Percentiles rank a stretch among this genome's conserved stretches.
These are phyloP conservation scores for Eimeria mitis DNA, from an alignment of 169 alveolate genomes.

Conservation along the genomic window DNA sequence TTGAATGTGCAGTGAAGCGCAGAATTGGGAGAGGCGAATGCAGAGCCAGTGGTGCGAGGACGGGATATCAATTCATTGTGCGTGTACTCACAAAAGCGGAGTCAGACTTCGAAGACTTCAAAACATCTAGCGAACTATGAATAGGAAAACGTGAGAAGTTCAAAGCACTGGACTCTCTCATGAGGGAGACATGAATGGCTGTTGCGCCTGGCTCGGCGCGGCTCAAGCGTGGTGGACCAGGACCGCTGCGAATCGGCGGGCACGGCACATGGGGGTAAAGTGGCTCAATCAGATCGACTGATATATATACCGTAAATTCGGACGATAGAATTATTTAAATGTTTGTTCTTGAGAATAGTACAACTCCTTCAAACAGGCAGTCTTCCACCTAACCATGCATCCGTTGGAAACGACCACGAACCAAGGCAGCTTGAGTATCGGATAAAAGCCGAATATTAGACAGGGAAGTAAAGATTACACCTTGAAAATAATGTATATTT, in stretches of 20 bases:
- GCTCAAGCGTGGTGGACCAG: conserved; percentile 32
- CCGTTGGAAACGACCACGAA: conserved; percentile 7
- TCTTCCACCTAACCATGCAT: conserved; percentile 26
- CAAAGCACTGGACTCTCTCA: background rate
- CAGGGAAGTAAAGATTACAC: background rate
- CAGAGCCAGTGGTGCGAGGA: background rate
- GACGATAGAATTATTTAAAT: background rate
- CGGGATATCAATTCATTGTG: background rate
- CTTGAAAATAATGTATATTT: background rate
- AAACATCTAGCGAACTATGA: background rate
- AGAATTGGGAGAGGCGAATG: background rate
- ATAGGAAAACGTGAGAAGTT: background rate
- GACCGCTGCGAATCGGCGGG: conserved; percentile 17
- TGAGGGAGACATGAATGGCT: conserved; percentile 39
- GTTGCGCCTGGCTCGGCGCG: conserved; percentile 6
- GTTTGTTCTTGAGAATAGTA: background rate
- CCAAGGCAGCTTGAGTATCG: background rate
- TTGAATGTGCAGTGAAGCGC: background rate
- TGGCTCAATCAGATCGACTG: background rate
- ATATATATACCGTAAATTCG: background rate
- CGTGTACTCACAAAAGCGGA: background rate
- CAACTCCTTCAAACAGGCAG: background rate
- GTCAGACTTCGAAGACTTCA: background rate
- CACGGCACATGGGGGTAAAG: background rate
- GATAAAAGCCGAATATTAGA: background rate